These are phyloP conservation scores for Usnea hakonensis DNA, from an alignment of 495 filamentous ascomycete genomes.

Conservation along the genomic window DNA sequence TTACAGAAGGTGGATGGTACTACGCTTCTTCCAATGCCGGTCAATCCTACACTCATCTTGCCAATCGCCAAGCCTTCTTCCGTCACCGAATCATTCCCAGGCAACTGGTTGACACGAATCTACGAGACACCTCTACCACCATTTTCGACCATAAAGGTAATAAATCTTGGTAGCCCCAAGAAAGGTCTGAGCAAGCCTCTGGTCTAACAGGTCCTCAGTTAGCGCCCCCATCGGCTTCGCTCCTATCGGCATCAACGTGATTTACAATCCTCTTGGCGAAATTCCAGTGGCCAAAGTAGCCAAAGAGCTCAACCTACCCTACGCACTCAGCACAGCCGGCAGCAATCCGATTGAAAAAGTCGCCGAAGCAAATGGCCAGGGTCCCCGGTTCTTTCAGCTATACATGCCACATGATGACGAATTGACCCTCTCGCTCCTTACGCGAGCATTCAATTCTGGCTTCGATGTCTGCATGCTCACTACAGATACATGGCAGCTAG, in stretches of 20 bases:
- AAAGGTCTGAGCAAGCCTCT: not conserved
- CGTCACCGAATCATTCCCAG: constrained; percentile 58
- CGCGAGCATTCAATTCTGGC: constrained; percentile 45
- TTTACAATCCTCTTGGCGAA: constrained; percentile 53
- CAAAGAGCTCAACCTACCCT: constrained; percentile 47
- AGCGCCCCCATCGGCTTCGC: constrained; percentile 47
- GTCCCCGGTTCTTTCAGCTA: constrained; percentile 53
- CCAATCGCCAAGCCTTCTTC: constrained; percentile 60
- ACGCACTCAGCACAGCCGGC: constrained; percentile 53
- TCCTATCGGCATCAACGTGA: constrained; percentile 59
- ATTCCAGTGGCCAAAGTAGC: constrained; percentile 52
- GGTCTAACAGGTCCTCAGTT: constrained; percentile 9
- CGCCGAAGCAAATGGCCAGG: constrained; percentile 44
- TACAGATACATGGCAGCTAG: constrained; percentile 58
- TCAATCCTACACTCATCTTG: constrained; percentile 55
- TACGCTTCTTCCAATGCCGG: constrained; percentile 63
- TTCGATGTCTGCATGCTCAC: constrained; percentile 56
- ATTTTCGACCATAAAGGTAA: constrained; percentile 52
- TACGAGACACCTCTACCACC: constrained; percentile 46
- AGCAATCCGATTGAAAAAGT: constrained; percentile 53
- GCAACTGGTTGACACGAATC: constrained; percentile 54
- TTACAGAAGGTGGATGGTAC: constrained; percentile 47
- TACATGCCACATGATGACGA: constrained; percentile 61
- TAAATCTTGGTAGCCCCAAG: not conserved
- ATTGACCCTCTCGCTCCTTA: constrained; percentile 46